A percentile compares a stretch with the other conserved stretches of the same genome.
Conservation (phyloP, 2,329 filamentous ascomycete species). For the Xylariales sp. region DNA sequence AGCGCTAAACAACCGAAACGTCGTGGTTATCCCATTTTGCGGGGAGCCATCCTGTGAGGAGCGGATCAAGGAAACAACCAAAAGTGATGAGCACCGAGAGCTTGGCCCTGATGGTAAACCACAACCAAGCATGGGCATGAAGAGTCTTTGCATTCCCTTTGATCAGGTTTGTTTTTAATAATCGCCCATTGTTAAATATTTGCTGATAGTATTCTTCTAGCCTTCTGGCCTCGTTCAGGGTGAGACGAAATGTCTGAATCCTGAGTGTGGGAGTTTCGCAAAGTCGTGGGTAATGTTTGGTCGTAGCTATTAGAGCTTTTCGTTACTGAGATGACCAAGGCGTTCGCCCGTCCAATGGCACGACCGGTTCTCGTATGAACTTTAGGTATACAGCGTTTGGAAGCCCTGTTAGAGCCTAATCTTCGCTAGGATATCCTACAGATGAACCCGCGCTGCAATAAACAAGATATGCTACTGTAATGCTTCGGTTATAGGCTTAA, state of each 20-base stretch:
- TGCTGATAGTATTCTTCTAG: constrained; percentile 75
- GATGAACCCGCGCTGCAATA: neutral
- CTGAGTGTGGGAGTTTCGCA: constrained; percentile 80
- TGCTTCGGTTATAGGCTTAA: neutral
- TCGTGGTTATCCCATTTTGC: constrained; percentile 92
- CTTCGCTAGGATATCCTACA: neutral
- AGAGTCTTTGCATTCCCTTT: constrained; percentile 79
- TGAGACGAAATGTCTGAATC: constrained; percentile 91
- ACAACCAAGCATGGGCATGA: constrained; percentile 72
- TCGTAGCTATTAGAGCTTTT: constrained; percentile 67
- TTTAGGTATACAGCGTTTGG: neutral
- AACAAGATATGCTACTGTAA: neutral
- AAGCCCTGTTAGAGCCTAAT: neutral
- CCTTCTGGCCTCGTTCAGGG: constrained; percentile 81
- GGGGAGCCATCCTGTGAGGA: constrained; percentile 86
- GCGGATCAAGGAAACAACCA: constrained; percentile 92
- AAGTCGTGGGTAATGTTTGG: constrained; percentile 95
- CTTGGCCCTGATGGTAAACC: constrained; percentile 62
- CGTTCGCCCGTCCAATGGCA: neutral
- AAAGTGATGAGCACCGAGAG: constrained; percentile 74
- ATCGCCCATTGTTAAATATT: constrained; percentile 52
- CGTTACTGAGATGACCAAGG: constrained; percentile 6
- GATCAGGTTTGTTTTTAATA: constrained; percentile 65
- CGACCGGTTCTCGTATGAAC: neutral
- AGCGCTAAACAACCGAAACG: constrained; percentile 89